Conservation (phyloP, 2,329 filamentous ascomycete species). For the Claviceps spartinae region DNA sequence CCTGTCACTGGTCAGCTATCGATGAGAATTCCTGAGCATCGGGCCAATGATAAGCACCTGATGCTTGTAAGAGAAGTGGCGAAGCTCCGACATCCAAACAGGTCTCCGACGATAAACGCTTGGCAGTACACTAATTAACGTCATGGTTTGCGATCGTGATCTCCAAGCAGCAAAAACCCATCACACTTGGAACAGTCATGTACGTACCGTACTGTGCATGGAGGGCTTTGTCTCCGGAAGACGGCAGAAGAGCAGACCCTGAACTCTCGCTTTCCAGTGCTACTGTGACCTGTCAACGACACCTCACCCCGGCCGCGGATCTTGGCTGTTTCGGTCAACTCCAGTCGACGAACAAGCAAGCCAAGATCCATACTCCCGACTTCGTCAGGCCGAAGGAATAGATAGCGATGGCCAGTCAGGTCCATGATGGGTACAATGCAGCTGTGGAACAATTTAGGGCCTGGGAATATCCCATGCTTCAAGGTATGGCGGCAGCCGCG, state of each 20-base stretch:
- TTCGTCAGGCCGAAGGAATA: too few relatives aligned
- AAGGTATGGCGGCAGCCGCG: slow-evolving; percentile 30
- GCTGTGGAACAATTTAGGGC: slow-evolving; percentile 44
- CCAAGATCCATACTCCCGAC: too few relatives aligned
- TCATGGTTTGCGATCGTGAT: neutral
- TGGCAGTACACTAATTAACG: neutral
- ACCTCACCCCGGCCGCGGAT: neutral
- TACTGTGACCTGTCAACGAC: neutral
- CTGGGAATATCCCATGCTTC: slow-evolving; percentile 55
- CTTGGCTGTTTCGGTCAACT: neutral
- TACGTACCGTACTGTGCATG: neutral
- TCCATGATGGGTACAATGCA: slow-evolving; percentile 34
- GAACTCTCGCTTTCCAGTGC: neutral
- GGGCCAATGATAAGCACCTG: neutral
- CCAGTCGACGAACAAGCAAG: too few relatives aligned
- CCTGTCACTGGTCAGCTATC: neutral
- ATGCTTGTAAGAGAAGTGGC: slow-evolving; percentile 14
- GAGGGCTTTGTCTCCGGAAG: neutral
- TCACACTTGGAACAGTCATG: neutral
- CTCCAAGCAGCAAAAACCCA: neutral
- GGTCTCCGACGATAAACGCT: neutral
- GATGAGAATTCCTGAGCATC: neutral
- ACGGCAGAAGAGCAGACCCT: neutral
- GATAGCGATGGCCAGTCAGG: neutral
- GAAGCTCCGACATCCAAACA: slow-evolving; percentile 9